Base-by-base conservation (phyloP, 345 rosid species). In the Gossypium ekmanianum region DNA sequence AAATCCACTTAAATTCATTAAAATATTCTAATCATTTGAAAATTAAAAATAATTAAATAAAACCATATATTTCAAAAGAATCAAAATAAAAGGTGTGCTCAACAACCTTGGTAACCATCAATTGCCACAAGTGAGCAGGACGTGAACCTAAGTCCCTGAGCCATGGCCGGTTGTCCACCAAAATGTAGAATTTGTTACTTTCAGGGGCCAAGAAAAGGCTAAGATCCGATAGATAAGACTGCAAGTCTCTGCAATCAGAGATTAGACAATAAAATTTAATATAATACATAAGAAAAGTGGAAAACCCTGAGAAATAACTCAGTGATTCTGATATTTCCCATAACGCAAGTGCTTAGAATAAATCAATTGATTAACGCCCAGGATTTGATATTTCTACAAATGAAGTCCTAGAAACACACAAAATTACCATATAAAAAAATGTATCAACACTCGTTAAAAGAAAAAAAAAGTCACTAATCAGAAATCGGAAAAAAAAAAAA, bases 161-260 rank as follows among this genome's bases (percentile, higher is more conserved):
- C 98, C 99, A 96, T 80, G 99, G 99, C 52, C 92, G 84, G 73
- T 96, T 96, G 72, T 96, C 99, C 76, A 96, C 99, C 90, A 96
- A 77, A 56, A 96, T 83, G 74, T 88, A 96, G 55, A 96, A 75
- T 78, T 87, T 96, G 34, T 89, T 88, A 81, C 97, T 93, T 75
- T 93, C 95, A 67, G 78, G 17, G 7, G 95, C 97, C 80, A 96
- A 68, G 81, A 93, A 96, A 55, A 96, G 79, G 59, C 86, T 84
- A 69, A 92, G 97, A 83, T 92, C 97, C 51, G 99, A 96, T 69
- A 90, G 94, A 86, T 96, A 96, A 26, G 99, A 87, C 81, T 96
- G 97, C 94, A 96, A 82, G 85, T 96, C 99, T 79, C 99, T 96
- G 97, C 78, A 88, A 83, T 58, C 74, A 78, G 27, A 79, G 34